A percentile compares a stretch with the other conserved stretches of the same genome.
Evolutionary conservation across 2,329 filamentous ascomycete species (phyloP).

Genomic region (Orbilia oligospora): DNA sequence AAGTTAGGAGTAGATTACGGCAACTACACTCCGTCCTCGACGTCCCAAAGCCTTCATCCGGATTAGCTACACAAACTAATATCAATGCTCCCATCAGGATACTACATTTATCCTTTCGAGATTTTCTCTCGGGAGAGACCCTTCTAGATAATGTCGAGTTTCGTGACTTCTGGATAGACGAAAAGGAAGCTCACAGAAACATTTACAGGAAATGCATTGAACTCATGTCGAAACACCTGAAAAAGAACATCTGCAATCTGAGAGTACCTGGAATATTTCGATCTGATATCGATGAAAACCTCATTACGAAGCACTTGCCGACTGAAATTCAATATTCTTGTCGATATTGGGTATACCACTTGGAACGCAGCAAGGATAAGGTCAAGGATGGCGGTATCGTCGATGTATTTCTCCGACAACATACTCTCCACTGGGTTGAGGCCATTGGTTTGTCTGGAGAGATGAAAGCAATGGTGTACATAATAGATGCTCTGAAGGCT

Average conservation of each 20-base stretch:
- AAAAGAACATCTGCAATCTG: constrained; percentile 64
- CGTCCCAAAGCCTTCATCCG: not conserved
- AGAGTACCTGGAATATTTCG: constrained; percentile 51
- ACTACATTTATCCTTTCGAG: constrained; percentile 50
- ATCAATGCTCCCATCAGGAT: constrained; percentile 22
- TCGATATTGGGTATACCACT: constrained; percentile 66
- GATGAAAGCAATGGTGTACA: constrained; percentile 53
- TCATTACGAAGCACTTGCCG: constrained; percentile 64
- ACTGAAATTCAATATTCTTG: constrained; percentile 66
- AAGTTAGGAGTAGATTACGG: not conserved
- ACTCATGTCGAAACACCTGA: constrained; percentile 58
- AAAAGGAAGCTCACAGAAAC: not conserved
- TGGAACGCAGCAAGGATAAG: constrained; percentile 63
- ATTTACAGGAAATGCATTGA: constrained; percentile 2
- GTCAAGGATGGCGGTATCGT: constrained; percentile 62
- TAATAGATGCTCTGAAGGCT: constrained; percentile 21
- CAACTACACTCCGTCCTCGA: constrained; percentile 34
- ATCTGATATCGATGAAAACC: constrained; percentile 58
- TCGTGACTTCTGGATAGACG: constrained; percentile 14
- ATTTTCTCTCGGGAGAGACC: constrained; percentile 23
- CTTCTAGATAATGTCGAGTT: not conserved
- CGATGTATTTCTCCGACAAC: constrained; percentile 65
- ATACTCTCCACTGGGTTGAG: constrained; percentile 67
- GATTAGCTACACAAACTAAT: not conserved
- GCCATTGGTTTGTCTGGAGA: constrained; percentile 65